A percentile compares a stretch with the other conserved stretches of the same genome.
phyloP scores from a whole-genome alignment of 2,329 filamentous ascomycete genomes.

The Alternaria incomplexa region DNA sequence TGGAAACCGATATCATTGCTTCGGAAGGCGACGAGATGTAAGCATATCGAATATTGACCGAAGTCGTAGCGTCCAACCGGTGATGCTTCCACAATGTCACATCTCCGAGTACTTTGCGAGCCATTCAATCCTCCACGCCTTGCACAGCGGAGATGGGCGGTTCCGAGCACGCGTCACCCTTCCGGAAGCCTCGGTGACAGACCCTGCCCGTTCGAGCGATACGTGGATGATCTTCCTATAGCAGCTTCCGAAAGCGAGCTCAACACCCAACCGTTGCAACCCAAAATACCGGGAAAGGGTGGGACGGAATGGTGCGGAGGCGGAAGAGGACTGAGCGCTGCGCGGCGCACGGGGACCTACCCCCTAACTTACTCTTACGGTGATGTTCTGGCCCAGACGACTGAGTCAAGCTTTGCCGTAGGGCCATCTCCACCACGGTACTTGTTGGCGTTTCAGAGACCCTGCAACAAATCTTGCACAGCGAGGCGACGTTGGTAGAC shows the following conservation, averaged over 20 bases:
- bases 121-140: neutral
- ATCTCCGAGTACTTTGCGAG: neutral
- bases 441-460: neutral
- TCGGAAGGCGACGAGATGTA: neutral
- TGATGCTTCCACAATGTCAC: neutral
- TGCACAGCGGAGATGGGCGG: neutral
- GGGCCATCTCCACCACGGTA: neutral
- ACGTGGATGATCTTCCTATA: neutral
- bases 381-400: neutral
- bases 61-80: neutral
- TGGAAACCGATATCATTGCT: neutral
- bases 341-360: neutral
- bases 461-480: neutral
- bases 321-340: conserved; percentile 1
- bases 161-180: neutral
- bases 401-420: neutral
- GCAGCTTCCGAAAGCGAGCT: neutral
- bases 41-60: neutral
- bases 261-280: neutral
- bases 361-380: neutral
- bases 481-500: neutral
- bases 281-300: neutral
- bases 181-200: neutral
- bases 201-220: neutral
- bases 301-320: conserved; percentile 3